These are phyloP conservation scores for Phyllosticta capitalensis DNA, from an alignment of 2,329 filamentous ascomycete species.

Conservation along the genomic window DNA sequence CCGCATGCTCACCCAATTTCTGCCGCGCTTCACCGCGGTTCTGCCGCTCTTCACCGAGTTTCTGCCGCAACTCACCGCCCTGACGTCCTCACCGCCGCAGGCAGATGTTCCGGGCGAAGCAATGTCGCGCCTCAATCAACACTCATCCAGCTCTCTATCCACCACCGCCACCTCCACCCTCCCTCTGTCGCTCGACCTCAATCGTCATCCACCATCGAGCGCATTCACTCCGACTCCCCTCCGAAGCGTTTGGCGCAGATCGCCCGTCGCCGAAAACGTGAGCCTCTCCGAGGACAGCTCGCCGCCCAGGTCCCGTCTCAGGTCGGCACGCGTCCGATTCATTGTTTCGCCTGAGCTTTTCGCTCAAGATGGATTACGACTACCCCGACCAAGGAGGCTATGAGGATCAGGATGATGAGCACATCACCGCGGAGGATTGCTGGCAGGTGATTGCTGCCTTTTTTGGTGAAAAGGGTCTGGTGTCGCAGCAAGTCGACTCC, in stretches of 20 bases:
- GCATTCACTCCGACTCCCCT: not conserved
- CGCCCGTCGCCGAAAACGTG: not conserved
- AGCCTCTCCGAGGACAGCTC: not conserved
- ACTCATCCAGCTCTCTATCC: not conserved
- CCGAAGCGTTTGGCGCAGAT: not conserved
- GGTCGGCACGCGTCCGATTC: not conserved
- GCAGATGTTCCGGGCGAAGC: no score
- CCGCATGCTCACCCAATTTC: no score
- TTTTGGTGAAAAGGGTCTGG: constrained; percentile 91
- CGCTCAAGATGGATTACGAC: constrained; percentile 38
- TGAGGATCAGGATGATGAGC: constrained; percentile 44
- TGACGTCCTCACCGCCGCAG: no score
- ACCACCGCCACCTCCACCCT: not conserved
- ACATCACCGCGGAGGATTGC: constrained; percentile 92
- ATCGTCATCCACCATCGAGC: not conserved
- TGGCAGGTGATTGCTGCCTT: constrained; percentile 97
- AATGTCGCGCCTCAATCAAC: not conserved
- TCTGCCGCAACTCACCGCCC: no score
- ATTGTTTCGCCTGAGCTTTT: not conserved
- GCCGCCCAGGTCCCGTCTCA: not conserved
- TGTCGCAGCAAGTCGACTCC: constrained; percentile 95
- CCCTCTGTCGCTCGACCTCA: not conserved
- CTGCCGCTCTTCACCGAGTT: no score
- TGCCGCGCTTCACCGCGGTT: no score
- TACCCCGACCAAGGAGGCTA: constrained; percentile 44